A percentile compares a stretch with the other conserved stretches of the same genome.
phyloP scores from a whole-genome alignment of 2,329 filamentous ascomycete genomes.

The Cladosporium sp. region DNA sequence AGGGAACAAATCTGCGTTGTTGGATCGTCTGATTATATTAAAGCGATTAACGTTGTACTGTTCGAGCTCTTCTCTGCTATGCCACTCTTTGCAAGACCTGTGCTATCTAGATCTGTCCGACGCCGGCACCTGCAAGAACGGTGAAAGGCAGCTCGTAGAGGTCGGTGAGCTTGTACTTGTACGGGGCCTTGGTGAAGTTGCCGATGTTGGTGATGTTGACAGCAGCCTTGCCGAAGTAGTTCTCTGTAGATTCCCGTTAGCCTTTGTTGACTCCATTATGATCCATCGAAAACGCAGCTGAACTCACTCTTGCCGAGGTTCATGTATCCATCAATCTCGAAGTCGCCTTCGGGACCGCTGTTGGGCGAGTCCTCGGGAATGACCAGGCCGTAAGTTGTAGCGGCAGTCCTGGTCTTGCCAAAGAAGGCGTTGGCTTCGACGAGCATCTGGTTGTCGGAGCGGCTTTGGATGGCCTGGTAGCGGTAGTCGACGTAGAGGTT shows the following conservation, averaged over 20 bases:
- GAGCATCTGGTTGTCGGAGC: slow-evolving; percentile 53
- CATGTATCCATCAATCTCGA: slow-evolving; percentile 57
- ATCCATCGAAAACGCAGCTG: no score
- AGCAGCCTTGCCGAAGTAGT: slow-evolving; percentile 53
- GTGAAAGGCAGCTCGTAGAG: slow-evolving; percentile 44
- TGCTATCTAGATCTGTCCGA: slow-evolving; percentile 45
- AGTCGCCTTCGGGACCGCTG: slow-evolving; percentile 55
- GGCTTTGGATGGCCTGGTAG: slow-evolving; percentile 54
- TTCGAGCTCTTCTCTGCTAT: no score
- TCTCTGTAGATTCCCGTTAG: slow-evolving; percentile 32
- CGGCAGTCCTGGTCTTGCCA: slow-evolving; percentile 51
- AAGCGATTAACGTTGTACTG: no score
- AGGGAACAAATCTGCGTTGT: no score
- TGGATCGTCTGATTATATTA: no score
- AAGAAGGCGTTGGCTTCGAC: slow-evolving; percentile 54
- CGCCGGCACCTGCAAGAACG: slow-evolving; percentile 49
- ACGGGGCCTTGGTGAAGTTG: slow-evolving; percentile 52
- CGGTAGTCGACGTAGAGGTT: slow-evolving; percentile 53
- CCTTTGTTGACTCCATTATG: not conserved
- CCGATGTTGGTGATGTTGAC: slow-evolving; percentile 58
- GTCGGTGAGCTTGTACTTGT: slow-evolving; percentile 52
- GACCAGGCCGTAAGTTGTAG: slow-evolving; percentile 58
- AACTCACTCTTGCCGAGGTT: slow-evolving; percentile 56
- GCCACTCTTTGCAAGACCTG: no score
- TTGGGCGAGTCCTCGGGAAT: slow-evolving; percentile 60